Conservation (phyloP, 352 stramenopile genomes). For the Globisporangium cystogenes region DNA sequence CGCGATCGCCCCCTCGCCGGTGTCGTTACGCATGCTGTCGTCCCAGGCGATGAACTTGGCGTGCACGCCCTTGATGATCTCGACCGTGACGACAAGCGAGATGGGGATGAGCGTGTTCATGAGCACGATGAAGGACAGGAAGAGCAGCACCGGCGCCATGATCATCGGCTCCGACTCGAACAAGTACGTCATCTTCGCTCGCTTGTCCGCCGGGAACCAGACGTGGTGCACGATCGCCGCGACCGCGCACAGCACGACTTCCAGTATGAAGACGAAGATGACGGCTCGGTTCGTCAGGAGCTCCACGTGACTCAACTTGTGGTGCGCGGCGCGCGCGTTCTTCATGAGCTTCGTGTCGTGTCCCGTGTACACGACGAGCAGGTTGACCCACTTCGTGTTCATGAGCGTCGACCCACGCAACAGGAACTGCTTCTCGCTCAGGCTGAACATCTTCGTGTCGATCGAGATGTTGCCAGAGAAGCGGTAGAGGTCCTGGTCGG, state of each 20-base stretch:
- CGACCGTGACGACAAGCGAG: conserved; percentile 88
- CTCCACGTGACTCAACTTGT: conserved; percentile 86
- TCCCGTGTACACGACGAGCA: conserved; percentile 75
- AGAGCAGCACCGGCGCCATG: conserved; percentile 46
- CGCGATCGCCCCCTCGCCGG: conserved; percentile 60
- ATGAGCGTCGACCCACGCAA: conserved; percentile 66
- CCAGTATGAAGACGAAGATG: conserved; percentile 67
- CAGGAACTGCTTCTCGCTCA: conserved; percentile 77
- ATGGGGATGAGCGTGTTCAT: conserved; percentile 93
- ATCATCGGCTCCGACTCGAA: conserved; percentile 4
- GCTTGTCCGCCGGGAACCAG: conserved; percentile 7
- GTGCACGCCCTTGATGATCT: conserved; percentile 71
- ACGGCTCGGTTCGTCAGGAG: conserved; percentile 70
- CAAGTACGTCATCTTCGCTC: conserved; percentile 4
- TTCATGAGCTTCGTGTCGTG: conserved; percentile 91
- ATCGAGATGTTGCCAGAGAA: conserved; percentile 72
- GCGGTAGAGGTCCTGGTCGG: conserved; percentile 71
- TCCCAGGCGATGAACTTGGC: conserved; percentile 82
- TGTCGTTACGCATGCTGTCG: conserved; percentile 41
- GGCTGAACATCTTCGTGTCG: conserved; percentile 45
- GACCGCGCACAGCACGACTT: conserved; percentile 62
- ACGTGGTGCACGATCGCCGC: conserved; percentile 35
- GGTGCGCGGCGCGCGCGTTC: conserved; percentile 70
- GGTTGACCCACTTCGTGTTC: conserved; percentile 73
- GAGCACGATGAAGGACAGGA: conserved; percentile 89